Evolutionary conservation across 345 rosid genomes (phyloP), one percentile per base, ranked within the genome.

Genomic region (Boechera retrofracta): DNA sequence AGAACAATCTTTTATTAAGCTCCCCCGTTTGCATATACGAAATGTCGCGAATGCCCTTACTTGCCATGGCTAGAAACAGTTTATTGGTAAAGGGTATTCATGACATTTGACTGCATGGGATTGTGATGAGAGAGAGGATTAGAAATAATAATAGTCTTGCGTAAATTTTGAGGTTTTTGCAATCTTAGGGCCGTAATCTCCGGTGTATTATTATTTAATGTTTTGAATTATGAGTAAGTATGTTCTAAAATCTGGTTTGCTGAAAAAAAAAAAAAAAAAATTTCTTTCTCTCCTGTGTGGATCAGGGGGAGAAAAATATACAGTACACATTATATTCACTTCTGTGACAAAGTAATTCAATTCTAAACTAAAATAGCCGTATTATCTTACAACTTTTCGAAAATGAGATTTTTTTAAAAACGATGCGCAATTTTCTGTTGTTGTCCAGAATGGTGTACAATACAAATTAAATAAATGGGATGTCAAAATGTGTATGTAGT

Each of bases 31-130:
- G 76, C 81, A 78, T 82, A 77, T 82, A 62, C 56, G 38, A 74
- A 80, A 82, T 82, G 85, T 70, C 85, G 64, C 48, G 45, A 79
- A 75, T 80, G 58, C 83, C 83, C 80, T 82, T 49, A 42, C n/a
- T 31, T 8, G 2, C 31, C 31, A 63, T 75, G 73, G 62, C 58
- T 69, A 35, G 71, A 47, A 54, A 18, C 0, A n/a, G 60, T 42
- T 3, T 7, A 33, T 76, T 70, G 58, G 66, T 65, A 47, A 62
- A 54, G 77, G 79, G 81, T 79, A 67, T 74, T 60, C 73, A 54
- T 75, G 82, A 80, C 82, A 73, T 73, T 73, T 73, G 67, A 74
- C 82, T 41, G 83, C 82, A 79, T 79, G 82, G 79, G 38, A 64
- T 67, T 21, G 62, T 2, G 67, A 65, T 41, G 64, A 72, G 38